These are phyloP conservation scores for Podospora pseudopauciseta DNA, from an alignment of 495 filamentous ascomycete genomes.

Conservation along the genomic window DNA sequence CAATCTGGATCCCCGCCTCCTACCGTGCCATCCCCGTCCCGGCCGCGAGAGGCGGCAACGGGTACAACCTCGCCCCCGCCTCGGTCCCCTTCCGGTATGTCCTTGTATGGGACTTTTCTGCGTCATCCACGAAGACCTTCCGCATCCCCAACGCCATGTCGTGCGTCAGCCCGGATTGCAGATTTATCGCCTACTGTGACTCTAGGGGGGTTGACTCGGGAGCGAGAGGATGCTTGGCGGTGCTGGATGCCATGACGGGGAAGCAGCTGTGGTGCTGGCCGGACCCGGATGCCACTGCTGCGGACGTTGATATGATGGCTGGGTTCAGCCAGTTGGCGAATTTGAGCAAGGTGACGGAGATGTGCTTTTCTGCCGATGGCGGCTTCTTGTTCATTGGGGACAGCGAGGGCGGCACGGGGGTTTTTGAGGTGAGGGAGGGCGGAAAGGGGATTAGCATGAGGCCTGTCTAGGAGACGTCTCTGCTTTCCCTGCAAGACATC, in stretches of 20 bases:
- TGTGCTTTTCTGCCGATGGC: slow-evolving; percentile 33
- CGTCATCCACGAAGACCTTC: slow-evolving; percentile 32
- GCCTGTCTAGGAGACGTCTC: neutral
- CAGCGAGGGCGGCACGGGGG: slow-evolving; percentile 25
- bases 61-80: slow-evolving; percentile 31
- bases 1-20: slow-evolving; percentile 37
- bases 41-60: slow-evolving; percentile 22
- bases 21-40: slow-evolving; percentile 35
- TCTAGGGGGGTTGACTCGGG: slow-evolving; percentile 27
- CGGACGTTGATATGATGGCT: slow-evolving; percentile 15
- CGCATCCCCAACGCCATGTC: slow-evolving; percentile 34
- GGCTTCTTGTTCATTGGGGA: slow-evolving; percentile 35
- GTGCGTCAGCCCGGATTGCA: slow-evolving; percentile 35
- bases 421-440: slow-evolving; percentile 33
- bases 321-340: slow-evolving; percentile 28
- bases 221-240: slow-evolving; percentile 29
- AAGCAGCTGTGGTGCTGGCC: slow-evolving; percentile 36
- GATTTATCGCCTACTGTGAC: slow-evolving; percentile 36
- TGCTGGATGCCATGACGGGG: slow-evolving; percentile 35
- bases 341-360: slow-evolving; percentile 30
- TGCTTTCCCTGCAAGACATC: neutral
- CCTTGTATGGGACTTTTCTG: slow-evolving; percentile 37
- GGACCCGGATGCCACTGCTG: slow-evolving; percentile 28
- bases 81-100: slow-evolving; percentile 32
- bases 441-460: slow-evolving; percentile 1